phyloP scores from a whole-genome alignment of 2,329 filamentous ascomycete species.

The Aspergillus pseudoviridinutans region DNA sequence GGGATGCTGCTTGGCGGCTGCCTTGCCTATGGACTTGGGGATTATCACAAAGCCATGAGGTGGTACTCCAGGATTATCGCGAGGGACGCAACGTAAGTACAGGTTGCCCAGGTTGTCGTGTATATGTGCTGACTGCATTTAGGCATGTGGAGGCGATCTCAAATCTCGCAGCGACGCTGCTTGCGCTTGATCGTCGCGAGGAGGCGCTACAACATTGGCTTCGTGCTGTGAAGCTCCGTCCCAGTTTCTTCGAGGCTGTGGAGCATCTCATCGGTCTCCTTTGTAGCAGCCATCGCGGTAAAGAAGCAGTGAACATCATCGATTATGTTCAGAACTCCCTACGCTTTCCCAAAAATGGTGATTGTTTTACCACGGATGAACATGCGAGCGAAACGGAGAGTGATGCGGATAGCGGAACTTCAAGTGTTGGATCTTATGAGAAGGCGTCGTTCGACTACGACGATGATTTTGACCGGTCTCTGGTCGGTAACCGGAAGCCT shows the following conservation, averaged over 20 bases:
- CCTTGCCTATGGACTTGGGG: constrained; percentile 81
- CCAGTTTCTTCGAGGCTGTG: constrained; percentile 88
- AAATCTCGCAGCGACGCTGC: constrained; percentile 83
- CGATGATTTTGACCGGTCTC: constrained; percentile 32
- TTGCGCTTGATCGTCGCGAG: constrained; percentile 74
- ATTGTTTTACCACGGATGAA: constrained; percentile 49
- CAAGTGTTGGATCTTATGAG: constrained; percentile 52
- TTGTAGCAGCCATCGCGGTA: constrained; percentile 73
- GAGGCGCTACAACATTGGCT: constrained; percentile 87
- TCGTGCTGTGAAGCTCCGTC: constrained; percentile 74
- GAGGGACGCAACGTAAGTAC: constrained; percentile 52
- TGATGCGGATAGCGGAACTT: constrained; percentile 52
- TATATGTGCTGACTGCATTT: constrained; percentile 20
- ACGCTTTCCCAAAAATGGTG: constrained; percentile 48
- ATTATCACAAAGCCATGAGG: constrained; percentile 64
- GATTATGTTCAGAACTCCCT: constrained; percentile 75
- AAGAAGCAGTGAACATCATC: constrained; percentile 84
- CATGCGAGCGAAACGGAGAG: constrained; percentile 58
- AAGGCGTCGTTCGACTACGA: constrained; percentile 56
- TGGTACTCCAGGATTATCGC: constrained; percentile 55
- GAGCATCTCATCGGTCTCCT: constrained; percentile 89
- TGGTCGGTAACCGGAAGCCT: constrained; percentile 21
- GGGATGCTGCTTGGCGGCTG: constrained; percentile 90
- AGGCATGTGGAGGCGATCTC: constrained; percentile 91
- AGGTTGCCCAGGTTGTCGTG: constrained; percentile 7